Evolutionary conservation across 257 asterid genomes (phyloP), one percentile per base, ranked within the genome.

Genomic region (Ajuga chamaepitys): DNA sequence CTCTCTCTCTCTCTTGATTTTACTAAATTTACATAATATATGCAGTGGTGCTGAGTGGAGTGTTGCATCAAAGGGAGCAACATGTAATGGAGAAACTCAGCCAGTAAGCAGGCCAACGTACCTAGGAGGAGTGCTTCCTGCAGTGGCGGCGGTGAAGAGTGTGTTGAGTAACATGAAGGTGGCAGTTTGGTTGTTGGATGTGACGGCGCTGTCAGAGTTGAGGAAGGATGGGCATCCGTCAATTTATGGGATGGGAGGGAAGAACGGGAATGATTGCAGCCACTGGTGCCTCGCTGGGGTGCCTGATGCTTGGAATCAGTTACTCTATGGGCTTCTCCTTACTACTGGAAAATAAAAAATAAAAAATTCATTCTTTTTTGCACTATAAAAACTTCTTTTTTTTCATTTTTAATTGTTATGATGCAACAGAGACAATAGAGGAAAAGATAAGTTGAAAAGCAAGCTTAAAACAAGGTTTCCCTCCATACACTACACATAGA

Each of bases 141-240:
- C 86, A 7, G 93, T 78, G 71, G 75, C 70, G 17, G 94, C 71
- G 74, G 83, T 89, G 78, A 89, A 85, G 80, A 66, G 62, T 4
- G 86, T 82, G 30, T 42, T 84, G 46, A 56, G 83, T 46, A 75
- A 66, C 64, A 86, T 89, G 93, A 74, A 21, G 48, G 75, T 58
- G 48, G 65, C 81, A 3, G 88, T 85, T 53, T 25, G 52, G 58
- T 28, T 87, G 76, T 73, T 87, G n/a, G 95, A 89, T 65, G 78
- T 87, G 24, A 64, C 94, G 0, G 42, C 72, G 44, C 84, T 89
- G 9, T 85, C 96, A n/a, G 91, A 75, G 57, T 47, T 87, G 14
- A 76, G 97, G 38, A 89, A 83, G 67, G 94, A 89, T 35, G 91
- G 94, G 9, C 97, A 87, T 63, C 97, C 97, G 8, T 77, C 91